These are phyloP conservation scores for Russula dissimulans DNA, from an alignment of 768 basidiomycete species.

Conservation along the genomic window DNA sequence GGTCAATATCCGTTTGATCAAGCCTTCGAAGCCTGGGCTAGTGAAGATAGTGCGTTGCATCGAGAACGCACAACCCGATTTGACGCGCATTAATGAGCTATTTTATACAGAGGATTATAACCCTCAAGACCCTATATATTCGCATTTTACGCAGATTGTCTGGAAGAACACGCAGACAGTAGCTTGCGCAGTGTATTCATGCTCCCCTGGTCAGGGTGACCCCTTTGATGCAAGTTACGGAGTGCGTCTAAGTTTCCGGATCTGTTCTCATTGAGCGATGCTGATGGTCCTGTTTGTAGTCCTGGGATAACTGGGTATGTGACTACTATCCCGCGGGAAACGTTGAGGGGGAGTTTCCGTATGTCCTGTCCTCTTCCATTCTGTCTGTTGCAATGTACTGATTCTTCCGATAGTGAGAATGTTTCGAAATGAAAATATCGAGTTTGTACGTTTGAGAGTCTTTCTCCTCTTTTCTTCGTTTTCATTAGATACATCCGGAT, in stretches of 20 bases:
- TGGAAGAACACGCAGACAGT: slow-evolving; percentile 58
- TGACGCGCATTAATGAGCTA: too few relatives aligned
- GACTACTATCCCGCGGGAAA: slow-evolving; percentile 62
- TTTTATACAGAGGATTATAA: too few relatives aligned
- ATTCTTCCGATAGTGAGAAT: slow-evolving; percentile 23
- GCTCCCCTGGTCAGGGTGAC: slow-evolving; percentile 31
- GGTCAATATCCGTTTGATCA: too few relatives aligned
- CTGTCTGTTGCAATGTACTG: background rate
- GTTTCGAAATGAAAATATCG: slow-evolving; percentile 22
- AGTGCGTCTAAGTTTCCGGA: slow-evolving; percentile 29
- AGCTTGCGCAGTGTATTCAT: slow-evolving; percentile 43
- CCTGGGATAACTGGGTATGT: slow-evolving; percentile 55
- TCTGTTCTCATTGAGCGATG: background rate
- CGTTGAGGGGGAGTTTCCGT: slow-evolving; percentile 53
- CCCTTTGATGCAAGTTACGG: slow-evolving; percentile 50
- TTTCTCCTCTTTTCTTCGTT: background rate
- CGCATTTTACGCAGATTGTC: slow-evolving; percentile 71
- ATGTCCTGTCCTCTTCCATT: slow-evolving; percentile 31
- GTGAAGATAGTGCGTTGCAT: too few relatives aligned
- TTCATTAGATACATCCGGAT: slow-evolving; percentile 14
- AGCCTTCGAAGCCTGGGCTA: too few relatives aligned
- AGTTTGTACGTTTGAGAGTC: background rate
- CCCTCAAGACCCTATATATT: too few relatives aligned
- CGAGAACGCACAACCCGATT: too few relatives aligned
- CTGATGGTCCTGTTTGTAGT: slow-evolving; percentile 27